Evolutionary conservation across 306 rosid genomes (phyloP).

Genomic region (Prunus kanzakura): DNA sequence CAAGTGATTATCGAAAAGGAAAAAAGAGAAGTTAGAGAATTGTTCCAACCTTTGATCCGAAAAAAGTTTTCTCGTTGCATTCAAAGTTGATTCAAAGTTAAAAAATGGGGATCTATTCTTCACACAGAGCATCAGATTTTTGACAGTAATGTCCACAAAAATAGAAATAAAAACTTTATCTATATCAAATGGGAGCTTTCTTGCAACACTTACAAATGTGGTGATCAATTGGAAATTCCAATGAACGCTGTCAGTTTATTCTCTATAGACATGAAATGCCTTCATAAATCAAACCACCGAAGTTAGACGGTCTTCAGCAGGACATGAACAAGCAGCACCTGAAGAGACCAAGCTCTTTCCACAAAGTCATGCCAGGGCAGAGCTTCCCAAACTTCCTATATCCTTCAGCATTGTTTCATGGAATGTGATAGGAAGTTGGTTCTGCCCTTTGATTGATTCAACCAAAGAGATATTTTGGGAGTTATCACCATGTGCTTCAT

Average conservation of each 20-base stretch:
- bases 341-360: background rate
- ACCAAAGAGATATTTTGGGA: constrained; percentile 12
- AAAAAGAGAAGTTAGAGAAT: background rate
- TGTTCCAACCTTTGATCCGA: no score
- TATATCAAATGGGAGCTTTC: background rate
- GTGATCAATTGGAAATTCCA: background rate
- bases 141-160: background rate
- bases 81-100: background rate
- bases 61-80: background rate
- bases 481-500: background rate
- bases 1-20: background rate
- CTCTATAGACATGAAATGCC: constrained; percentile 2
- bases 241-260: background rate
- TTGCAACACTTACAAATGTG: background rate
- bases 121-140: background rate
- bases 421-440: background rate
- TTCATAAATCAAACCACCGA: background rate
- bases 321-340: constrained; percentile 17
- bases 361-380: background rate
- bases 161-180: no score
- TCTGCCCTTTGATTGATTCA: constrained; percentile 4
- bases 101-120: background rate
- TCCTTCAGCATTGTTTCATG: background rate
- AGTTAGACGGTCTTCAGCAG: background rate
- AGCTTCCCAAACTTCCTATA: background rate